phyloP scores from a whole-genome alignment of 805 yeast species.

The Starmerella sp. region DNA sequence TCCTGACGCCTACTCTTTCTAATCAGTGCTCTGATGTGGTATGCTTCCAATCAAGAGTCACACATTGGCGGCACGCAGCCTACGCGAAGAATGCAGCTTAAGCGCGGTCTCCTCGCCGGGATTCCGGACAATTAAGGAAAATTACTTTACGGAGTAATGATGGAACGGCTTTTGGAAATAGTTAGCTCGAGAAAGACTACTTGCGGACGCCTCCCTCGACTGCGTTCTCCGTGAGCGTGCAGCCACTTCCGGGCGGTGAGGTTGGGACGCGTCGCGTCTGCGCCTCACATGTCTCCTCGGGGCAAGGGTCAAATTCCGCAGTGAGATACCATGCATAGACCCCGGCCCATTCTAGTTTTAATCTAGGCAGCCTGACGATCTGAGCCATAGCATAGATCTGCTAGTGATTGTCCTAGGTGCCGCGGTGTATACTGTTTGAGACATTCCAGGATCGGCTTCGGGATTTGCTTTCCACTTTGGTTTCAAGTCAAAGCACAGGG shows the following conservation, averaged over 20 bases:
- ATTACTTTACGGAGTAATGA: too few relatives aligned
- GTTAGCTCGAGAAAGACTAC: too few relatives aligned
- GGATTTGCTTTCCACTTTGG: not conserved
- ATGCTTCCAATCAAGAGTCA: not conserved
- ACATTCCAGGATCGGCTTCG: not conserved
- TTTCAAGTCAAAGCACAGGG: not conserved
- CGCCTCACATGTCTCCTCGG: not conserved
- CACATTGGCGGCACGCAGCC: not conserved
- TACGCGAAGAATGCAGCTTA: not conserved
- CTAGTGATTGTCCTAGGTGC: not conserved
- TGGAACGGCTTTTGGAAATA: too few relatives aligned
- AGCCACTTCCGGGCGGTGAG: not conserved
- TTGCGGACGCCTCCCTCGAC: too few relatives aligned
- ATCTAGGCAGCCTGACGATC: not conserved
- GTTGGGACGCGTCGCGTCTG: constrained; percentile 1
- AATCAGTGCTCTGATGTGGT: not conserved
- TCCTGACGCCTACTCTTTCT: not conserved
- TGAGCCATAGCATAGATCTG: not conserved
- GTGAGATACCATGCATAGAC: not conserved
- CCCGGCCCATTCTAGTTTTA: not conserved
- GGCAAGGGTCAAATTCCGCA: constrained; percentile 4
- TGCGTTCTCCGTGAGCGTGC: not conserved
- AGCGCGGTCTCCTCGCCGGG: too few relatives aligned
- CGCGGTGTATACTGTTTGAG: not conserved
- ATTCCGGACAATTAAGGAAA: too few relatives aligned